Conservation (phyloP, 2,329 filamentous ascomycete genomes). For the Exophiala viscosa region DNA sequence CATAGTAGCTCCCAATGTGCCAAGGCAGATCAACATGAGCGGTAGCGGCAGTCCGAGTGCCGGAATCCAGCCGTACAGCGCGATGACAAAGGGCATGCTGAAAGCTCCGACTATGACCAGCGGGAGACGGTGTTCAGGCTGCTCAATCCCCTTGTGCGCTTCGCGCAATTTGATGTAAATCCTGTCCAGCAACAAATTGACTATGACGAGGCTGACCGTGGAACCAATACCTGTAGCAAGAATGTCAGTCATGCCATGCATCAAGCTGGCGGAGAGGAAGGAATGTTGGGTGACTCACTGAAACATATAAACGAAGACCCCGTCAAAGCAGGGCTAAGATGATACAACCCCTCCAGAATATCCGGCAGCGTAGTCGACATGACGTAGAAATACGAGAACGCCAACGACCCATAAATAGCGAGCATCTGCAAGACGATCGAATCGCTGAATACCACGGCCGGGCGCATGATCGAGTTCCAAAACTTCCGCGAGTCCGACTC, state of each 20-base stretch:
- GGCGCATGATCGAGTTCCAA: slow-evolving; percentile 46
- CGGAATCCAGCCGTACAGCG: slow-evolving; percentile 26
- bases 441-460: slow-evolving; percentile 55
- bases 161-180: slow-evolving; percentile 30
- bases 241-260: not conserved
- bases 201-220: slow-evolving; percentile 23
- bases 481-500: slow-evolving; percentile 28
- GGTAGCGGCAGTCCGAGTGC: slow-evolving; percentile 17
- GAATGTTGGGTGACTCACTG: slow-evolving; percentile 10
- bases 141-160: slow-evolving; percentile 32
- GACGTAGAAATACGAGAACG: slow-evolving; percentile 47
- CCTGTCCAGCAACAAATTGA: slow-evolving; percentile 24
- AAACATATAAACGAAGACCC: slow-evolving; percentile 30
- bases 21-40: slow-evolving; percentile 16
- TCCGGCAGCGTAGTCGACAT: slow-evolving; percentile 40
- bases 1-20: slow-evolving; percentile 17
- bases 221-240: slow-evolving; percentile 28
- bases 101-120: slow-evolving; percentile 47
- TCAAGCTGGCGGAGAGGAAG: not conserved
- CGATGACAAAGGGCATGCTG: slow-evolving; percentile 26
- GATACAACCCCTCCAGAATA: slow-evolving; percentile 31
- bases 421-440: slow-evolving; percentile 54
- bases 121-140: slow-evolving; percentile 44
- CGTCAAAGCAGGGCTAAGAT: slow-evolving; percentile 28
- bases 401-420: slow-evolving; percentile 44